Base-by-base conservation (phyloP, 768 basidiomycete species). In the Harrya chromipes region DNA sequence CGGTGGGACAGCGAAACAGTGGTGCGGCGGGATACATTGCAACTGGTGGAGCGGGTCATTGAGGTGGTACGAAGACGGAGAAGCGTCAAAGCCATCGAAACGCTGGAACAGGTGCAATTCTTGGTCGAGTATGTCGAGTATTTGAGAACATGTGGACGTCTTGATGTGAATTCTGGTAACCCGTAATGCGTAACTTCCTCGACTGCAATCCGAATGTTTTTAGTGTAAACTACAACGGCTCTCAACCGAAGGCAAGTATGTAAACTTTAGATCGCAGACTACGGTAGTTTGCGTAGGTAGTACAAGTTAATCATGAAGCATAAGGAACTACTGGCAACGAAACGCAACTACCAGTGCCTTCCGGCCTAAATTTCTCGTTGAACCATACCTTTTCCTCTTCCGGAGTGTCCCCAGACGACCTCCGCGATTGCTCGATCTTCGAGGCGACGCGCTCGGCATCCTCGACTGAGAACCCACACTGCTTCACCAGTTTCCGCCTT, bases 51-150 rank as follows among this genome's bases (percentile, higher is more conserved):
- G 61, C 76, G 79, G 21, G 83, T 80, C 2, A 89, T 98, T 46
- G 69, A 74, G 6, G 78, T 92, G 48, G 80, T 94, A 8, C 71
- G 94, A 42, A 71, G 79, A 53, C 72, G 93, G 53, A 72, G 94
- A 53, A 93, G 92, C 57, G 68, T 85, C 49, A 97, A 98, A 65
- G 93, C 94, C 2, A 81, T 98, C 35, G 95, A 98, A 66, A 95
- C 92, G 4, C 85, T 88, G 63, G 92, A 97, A 64, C 94, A 98
- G 68, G 95, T 95, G 14, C 72, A 76, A 55, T 93, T 94, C 61
- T 68, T 94, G 42, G 80, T 85, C 0, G 85, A 90, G 26, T 94
- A 81, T 65, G 81, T 90, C 4, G 80, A 84, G 34, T 82, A 78
- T 68, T 62, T 90, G 50, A 64, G 73, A 44, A 50, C 52, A 11